A percentile compares a stretch with the other conserved stretches of the same genome.
phyloP scores from a whole-genome alignment of 176 grass and related monocot genomes.

The Oryza glumipatula region DNA sequence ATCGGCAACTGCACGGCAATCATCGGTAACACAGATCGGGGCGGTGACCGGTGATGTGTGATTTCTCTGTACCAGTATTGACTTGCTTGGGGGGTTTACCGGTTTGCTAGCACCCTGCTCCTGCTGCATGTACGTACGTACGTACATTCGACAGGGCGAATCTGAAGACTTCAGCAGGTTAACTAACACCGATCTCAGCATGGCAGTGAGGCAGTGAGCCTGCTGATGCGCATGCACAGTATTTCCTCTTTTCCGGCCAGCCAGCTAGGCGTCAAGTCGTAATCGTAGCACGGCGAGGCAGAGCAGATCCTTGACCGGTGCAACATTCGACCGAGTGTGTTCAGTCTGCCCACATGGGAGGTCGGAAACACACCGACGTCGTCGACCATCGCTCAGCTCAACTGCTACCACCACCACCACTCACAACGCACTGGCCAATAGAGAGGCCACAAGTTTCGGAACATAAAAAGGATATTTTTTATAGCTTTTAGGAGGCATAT shows the following conservation, averaged over 20 bases:
- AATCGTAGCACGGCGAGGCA: not conserved
- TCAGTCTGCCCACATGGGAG: constrained; percentile 35
- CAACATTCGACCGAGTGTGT: not conserved
- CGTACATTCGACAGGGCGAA: not conserved
- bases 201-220: not conserved
- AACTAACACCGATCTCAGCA: constrained; percentile 1
- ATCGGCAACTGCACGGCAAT: not conserved
- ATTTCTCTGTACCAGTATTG: not conserved
- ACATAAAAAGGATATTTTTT: too few species aligned
- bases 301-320: not conserved
- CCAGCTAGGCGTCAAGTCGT: not conserved
- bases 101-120: too few species aligned
- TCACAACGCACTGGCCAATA: not conserved
- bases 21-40: not conserved
- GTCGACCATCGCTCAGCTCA: not conserved
- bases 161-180: not conserved
- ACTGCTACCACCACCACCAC: not conserved
- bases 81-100: not conserved
- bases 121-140: not conserved
- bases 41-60: not conserved
- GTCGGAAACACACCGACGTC: not conserved
- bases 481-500: too few species aligned
- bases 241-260: not conserved
- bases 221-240: not conserved
- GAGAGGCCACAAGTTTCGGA: not conserved